Evolutionary conservation across 2,329 filamentous ascomycete genomes (phyloP), one percentile per base, ranked within the genome.

Genomic region (Dichotomopilus funicola): DNA sequence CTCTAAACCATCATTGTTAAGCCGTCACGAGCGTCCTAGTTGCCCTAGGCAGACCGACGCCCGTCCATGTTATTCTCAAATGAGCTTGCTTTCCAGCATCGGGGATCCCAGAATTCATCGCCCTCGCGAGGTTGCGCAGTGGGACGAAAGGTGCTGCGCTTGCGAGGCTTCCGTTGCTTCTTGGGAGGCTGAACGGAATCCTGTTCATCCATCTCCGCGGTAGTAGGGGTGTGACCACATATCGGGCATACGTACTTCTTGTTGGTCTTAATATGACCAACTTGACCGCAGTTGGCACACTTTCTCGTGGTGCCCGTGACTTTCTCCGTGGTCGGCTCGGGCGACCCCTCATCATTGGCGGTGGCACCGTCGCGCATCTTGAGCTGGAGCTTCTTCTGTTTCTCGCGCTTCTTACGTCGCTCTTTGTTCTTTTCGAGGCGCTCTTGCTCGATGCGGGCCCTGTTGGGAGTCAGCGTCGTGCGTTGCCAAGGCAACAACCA

Each of bases 231-330:
- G 19, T 27, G 19, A 27, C 19, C 19, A 27, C 19, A 27, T 27
- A 27, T 27, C 19, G 65, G 63, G 64, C 55, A 59, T 59, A 60
- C 78, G 73, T 82, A 94, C 90, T 96, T 97, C 76, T 96, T 95
- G 78, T 97, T 97, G 48, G 92, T 97, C 74, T 96, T 96, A 78
- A 99, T 99, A 68, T 99, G 94, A 36, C 94, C 94, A 53, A 95
- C 88, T 71, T 94, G 88, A 50, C 94, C 94, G 73, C 94, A 99
- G 72, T 96, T 97, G 63, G 94, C 94, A 74, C 94, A 99, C 75
- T 97, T 97, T 65, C 95, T 82, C 37, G 87, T 87, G 55, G 89
- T 95, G 59, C 86, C 84, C 48, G 75, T 80, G 57, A 78, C 74
- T 66, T 82, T 81, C 67, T 79, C 79, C 49, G 72, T 66, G 34